phyloP scores from a whole-genome alignment of 805 yeast genomes.

The Wickerhamomyces xylosicus region DNA sequence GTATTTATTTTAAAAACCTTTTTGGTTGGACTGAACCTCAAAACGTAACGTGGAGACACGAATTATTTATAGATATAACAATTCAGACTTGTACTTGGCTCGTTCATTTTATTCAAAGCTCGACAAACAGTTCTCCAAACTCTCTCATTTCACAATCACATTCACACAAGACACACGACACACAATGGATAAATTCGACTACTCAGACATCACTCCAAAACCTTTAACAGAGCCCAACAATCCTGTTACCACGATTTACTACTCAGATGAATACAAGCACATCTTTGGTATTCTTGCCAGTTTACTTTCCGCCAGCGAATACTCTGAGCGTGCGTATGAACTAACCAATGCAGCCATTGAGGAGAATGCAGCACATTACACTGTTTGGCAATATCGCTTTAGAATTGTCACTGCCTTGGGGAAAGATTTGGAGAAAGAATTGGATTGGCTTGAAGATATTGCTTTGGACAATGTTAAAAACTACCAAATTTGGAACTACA shows the following conservation, averaged over 20 bases:
- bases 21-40: too few species aligned
- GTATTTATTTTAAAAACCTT: too few species aligned
- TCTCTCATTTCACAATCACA: too few species aligned
- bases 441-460: slow-evolving; percentile 70
- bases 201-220: slow-evolving; percentile 34
- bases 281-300: slow-evolving; percentile 54
- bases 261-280: slow-evolving; percentile 59
- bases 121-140: neutral
- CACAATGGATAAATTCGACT: slow-evolving; percentile 20
- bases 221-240: slow-evolving; percentile 31
- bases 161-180: too few species aligned
- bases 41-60: neutral
- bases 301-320: slow-evolving; percentile 47
- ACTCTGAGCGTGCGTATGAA: slow-evolving; percentile 59
- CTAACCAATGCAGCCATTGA: slow-evolving; percentile 56
- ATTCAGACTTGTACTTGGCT: too few species aligned
- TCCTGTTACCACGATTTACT: slow-evolving; percentile 55
- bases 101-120: too few species aligned
- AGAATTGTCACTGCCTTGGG: slow-evolving; percentile 34
- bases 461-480: slow-evolving; percentile 77
- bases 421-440: slow-evolving; percentile 36
- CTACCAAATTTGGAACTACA: slow-evolving; percentile 95
- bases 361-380: slow-evolving; percentile 80
- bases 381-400: slow-evolving; percentile 73
- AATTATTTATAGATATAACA: too few species aligned